Evolutionary conservation across 192 early-diverging fungal genomes (phyloP), one percentile per base, ranked within the genome.

Genomic region (Dissophora ornata): DNA sequence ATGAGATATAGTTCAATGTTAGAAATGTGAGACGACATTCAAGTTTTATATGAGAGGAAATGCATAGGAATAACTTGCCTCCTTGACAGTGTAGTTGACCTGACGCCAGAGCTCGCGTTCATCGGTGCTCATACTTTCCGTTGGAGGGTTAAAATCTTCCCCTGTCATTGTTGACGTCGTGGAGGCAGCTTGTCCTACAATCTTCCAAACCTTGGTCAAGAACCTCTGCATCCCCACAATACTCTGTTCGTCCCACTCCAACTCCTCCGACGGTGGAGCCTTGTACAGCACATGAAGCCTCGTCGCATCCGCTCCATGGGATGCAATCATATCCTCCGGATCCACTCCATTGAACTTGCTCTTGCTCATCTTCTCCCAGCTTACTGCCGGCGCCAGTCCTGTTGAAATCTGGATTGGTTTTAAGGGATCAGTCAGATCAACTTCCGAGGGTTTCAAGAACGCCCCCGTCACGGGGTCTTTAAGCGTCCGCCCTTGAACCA

Each of bases 281-380:
- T 93, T 90, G 61, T 90, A 96, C 2, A 98, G 83, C 21, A 97
- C 90, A 56, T 93, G 91, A 36, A 97, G 80, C 32, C 97, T 81
- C 5, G 92, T 92, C 10, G 93, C 89, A 79, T 98, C 96, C 9
- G 90, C 89, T 4, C 97, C 97, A 67, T 92, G 84, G 13, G 73
- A 50, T 2, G 74, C 60, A 30, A 94, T 82, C 33, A 93, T 79
- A 32, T 87, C 88, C 41, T 81, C 78, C 3, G 97, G 97, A 64
- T 96, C 91, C 5, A 96, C 89, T 38, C 97, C 97, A 60, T 98
- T 98, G 71, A 90, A 90, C 82, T 98, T 98, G 42, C 93, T 95
- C 79, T 97, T 98, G 62, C 92, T 94, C 97, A 98, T 98, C 67
- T 98, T 98, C 70, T 98, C 97, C 67, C 85, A 94, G 28, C 89